Percentiles rank a stretch among this genome's conserved stretches.
These are phyloP conservation scores for Metschnikowia colocasiae DNA, from an alignment of 805 yeast species.

Conservation along the genomic window DNA sequence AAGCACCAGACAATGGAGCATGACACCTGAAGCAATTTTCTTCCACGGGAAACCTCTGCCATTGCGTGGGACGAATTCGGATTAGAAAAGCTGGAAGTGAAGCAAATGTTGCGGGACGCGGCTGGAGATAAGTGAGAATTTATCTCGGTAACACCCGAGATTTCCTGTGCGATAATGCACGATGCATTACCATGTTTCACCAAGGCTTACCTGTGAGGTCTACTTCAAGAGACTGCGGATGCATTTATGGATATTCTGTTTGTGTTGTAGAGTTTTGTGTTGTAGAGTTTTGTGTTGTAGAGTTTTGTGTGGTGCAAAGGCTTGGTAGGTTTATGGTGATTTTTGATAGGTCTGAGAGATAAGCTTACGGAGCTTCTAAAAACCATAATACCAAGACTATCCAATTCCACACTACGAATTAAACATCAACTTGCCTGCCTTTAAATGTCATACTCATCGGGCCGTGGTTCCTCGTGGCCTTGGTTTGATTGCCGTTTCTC, in stretches of 20 bases:
- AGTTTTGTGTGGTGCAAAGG: too few species aligned
- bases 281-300: too few species aligned
- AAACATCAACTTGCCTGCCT: too few species aligned
- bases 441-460: too few species aligned
- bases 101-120: background rate
- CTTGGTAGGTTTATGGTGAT: too few species aligned
- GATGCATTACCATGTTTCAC: background rate
- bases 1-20: constrained; percentile 88
- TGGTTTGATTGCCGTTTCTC: too few species aligned
- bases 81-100: background rate
- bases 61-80: constrained; percentile 1
- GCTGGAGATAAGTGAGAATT: background rate
- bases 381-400: too few species aligned
- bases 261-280: too few species aligned
- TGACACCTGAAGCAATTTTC: constrained; percentile 49
- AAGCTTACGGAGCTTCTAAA: too few species aligned
- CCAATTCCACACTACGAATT: too few species aligned
- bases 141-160: constrained; percentile 2
- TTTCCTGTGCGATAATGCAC: constrained; percentile 3
- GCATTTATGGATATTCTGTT: background rate
- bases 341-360: too few species aligned
- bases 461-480: too few species aligned
- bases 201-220: background rate
- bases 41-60: constrained; percentile 18
- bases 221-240: background rate